Conservation (phyloP, 1,284 basidiomycete genomes). For the Veloboletus limbatus region DNA sequence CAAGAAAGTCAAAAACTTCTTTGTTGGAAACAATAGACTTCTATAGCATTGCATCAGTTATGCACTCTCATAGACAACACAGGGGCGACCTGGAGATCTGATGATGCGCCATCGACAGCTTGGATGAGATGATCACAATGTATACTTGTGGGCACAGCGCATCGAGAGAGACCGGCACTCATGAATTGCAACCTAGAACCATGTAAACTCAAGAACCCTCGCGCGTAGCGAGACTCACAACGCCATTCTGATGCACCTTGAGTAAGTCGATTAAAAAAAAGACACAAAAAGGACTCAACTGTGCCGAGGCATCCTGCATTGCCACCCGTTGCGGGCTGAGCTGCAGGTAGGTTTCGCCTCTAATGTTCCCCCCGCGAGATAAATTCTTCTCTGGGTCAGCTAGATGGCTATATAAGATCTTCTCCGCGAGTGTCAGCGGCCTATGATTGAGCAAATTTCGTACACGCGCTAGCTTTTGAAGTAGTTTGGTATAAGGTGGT, state of each 20-base stretch:
- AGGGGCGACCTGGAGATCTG: constrained; percentile 68
- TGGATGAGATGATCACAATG: constrained; percentile 99
- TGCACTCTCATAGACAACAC: constrained; percentile 1
- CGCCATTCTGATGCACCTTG: constrained; percentile 60
- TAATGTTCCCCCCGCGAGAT: constrained; percentile 61
- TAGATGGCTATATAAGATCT: constrained; percentile 96
- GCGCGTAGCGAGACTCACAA: constrained; percentile 45
- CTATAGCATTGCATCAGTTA: constrained; percentile 37
- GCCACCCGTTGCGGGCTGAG: constrained; percentile 92
- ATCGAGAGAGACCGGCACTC: constrained; percentile 87
- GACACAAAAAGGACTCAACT: constrained; percentile 55
- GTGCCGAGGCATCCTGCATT: constrained; percentile 99
- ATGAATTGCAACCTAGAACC: constrained; percentile 89
- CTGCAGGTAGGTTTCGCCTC: constrained; percentile 91
- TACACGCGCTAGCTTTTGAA: constrained; percentile 74
- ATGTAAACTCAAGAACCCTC: constrained; percentile 8
- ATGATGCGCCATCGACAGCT: constrained; percentile 79
- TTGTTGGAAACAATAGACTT: constrained; percentile 86
- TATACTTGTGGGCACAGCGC: constrained; percentile 84
- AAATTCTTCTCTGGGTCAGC: constrained; percentile 76
- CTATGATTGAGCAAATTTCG: constrained; percentile 65
- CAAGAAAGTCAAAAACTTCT: constrained; percentile 98
- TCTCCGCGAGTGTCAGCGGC: constrained; percentile 92
- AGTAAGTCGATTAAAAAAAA: constrained; percentile 7
- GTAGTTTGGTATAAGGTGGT: constrained; percentile 82